phyloP scores from a whole-genome alignment of 768 basidiomycete genomes.

The Lactarius tabidus region DNA sequence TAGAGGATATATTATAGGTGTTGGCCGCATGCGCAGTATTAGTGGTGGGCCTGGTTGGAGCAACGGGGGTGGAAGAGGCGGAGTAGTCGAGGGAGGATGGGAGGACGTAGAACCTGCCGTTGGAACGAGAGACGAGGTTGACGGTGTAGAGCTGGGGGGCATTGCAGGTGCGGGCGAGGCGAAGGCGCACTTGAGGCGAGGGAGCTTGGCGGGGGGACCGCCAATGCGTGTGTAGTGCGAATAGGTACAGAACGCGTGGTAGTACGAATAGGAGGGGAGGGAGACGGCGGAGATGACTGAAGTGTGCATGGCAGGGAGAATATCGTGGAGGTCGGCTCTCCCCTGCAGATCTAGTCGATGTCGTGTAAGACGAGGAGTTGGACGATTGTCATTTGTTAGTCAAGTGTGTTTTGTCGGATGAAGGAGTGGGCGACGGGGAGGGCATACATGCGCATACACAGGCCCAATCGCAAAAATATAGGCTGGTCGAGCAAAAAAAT shows the following conservation, averaged over 20 bases:
- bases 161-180: slow-evolving; percentile 88
- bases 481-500: too few relatives aligned
- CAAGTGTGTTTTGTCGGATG: background rate
- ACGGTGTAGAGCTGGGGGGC: slow-evolving; percentile 91
- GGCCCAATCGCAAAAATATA: background rate
- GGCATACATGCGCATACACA: background rate
- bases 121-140: slow-evolving; percentile 83
- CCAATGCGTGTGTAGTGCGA: slow-evolving; percentile 94
- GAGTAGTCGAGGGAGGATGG: slow-evolving; percentile 13
- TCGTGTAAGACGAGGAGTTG: slow-evolving; percentile 64
- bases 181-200: slow-evolving; percentile 93
- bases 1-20: background rate
- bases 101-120: slow-evolving; percentile 49
- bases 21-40: slow-evolving; percentile 39
- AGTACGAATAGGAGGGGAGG: slow-evolving; percentile 90
- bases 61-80: background rate
- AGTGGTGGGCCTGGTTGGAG: too few relatives aligned
- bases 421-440: slow-evolving; percentile 13
- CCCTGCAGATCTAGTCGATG: slow-evolving; percentile 89
- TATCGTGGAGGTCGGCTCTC: slow-evolving; percentile 84
- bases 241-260: slow-evolving; percentile 95
- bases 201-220: slow-evolving; percentile 89
- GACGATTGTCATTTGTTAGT: background rate
- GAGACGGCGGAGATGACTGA: slow-evolving; percentile 91
- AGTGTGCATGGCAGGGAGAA: slow-evolving; percentile 94